A percentile compares a stretch with the other conserved stretches of the same genome.
Evolutionary conservation across 164 flowering plant species (phyloP).

Genomic region (Aristolochia californica): DNA sequence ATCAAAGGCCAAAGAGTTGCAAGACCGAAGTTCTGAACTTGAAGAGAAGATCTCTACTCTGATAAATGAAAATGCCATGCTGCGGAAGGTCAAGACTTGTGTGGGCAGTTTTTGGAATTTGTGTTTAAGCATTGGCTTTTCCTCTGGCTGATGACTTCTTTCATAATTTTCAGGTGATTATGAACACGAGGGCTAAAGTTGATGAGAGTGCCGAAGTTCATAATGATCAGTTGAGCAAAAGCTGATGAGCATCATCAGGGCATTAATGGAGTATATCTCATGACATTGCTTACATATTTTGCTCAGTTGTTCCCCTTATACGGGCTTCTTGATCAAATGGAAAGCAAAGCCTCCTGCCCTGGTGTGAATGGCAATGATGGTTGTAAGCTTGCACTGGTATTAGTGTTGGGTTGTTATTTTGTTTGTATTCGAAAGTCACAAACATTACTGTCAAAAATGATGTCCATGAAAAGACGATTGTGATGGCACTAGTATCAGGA

Average conservation of each 20-base stretch:
- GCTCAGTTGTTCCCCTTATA: no score
- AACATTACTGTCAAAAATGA: no score
- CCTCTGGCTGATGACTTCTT: no score
- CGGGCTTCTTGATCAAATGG: no score
- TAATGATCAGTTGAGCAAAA: constrained; percentile 14
- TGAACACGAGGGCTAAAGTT: constrained; percentile 43
- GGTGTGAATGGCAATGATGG: no score
- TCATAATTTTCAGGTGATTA: constrained; percentile 26
- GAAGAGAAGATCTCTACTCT: constrained; percentile 57
- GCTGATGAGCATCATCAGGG: constrained; percentile 2
- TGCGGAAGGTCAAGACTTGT: constrained; percentile 35
- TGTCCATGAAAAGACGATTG: no score
- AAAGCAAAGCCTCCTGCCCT: no score
- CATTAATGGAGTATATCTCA: not conserved
- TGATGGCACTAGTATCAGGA: no score
- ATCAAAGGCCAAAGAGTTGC: constrained; percentile 36
- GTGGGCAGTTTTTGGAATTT: not conserved
- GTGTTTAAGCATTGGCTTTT: no score
- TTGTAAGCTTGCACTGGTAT: no score
- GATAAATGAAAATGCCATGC: constrained; percentile 55
- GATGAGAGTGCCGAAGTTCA: constrained; percentile 28
- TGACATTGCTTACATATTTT: not conserved
- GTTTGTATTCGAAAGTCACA: no score
- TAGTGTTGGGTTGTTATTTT: no score
- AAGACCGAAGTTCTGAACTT: constrained; percentile 35